Base-by-base conservation (phyloP, 2,329 filamentous ascomycete species). In the Mollisia scopiformis region DNA sequence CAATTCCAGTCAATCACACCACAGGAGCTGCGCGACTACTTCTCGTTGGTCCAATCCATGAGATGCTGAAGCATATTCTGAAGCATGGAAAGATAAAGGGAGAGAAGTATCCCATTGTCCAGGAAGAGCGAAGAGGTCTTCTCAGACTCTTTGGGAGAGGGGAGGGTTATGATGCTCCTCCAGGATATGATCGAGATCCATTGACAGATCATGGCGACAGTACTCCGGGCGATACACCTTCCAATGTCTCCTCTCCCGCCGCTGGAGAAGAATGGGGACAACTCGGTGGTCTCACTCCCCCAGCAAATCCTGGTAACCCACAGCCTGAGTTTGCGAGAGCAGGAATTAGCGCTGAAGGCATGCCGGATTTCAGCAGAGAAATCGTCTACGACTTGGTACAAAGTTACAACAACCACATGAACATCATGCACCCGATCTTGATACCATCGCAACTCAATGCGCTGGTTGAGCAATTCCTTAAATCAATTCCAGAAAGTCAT, bases 21-120 rank as follows among this genome's bases (percentile, higher is more conserved):
- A 97, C 93, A 0, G 86, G 92, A n/a, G 93, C 93, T 1, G 91
- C 95, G 54, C 85, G 93, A 64, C 79, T 98, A 19, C 78, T 98
- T 28, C 81, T 84, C 50, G 93, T 90, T 87, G 84, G 84, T 0
- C 83, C 87, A 0, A 92, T 95, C 57, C 77, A 81, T 72, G 77
- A 82, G 63, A 72, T 97, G 71, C 58, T 75, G 59, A 67, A 80
- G 72, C 62, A 76, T 75, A 52, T 78, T 79, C 73, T 87, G 57
- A 75, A 79, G 23, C 73, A 72, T 2, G 78, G 82, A 55, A 80
- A 79, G 30, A 80, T 88, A 69, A 78, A 80, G 31, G 81, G 82
- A 55, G 84, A 86, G 58, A 85, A 90, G 66, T 96, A 93, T 72
- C 91, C 93, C 0, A 90, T 95, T 74, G 82, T 86, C 28, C 81